Percentiles rank a stretch among this genome's conserved stretches.
Conservation (phyloP, 1,139 yeast species). For the Scheffersomyces segobiensis region DNA sequence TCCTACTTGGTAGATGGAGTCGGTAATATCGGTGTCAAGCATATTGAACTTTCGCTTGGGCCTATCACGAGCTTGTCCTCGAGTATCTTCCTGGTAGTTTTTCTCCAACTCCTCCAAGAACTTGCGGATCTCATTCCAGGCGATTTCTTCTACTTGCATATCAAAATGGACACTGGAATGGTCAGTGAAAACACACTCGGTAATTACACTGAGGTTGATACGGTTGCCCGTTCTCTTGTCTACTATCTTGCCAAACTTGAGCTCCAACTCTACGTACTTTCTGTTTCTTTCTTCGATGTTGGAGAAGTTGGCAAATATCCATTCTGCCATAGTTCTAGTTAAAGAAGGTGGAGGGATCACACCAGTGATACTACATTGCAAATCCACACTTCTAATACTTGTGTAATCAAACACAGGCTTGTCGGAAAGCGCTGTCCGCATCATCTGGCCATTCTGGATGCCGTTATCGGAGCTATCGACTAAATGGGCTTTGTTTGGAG, state of each 20-base stretch:
- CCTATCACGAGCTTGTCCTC: slow-evolving; percentile 20
- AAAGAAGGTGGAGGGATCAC: slow-evolving; percentile 80
- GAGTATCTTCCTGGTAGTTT: slow-evolving; percentile 29
- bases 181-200: slow-evolving; percentile 69
- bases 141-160: slow-evolving; percentile 69
- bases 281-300: slow-evolving; percentile 63
- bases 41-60: slow-evolving; percentile 42
- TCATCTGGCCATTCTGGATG: slow-evolving; percentile 1
- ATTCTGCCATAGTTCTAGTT: slow-evolving; percentile 78
- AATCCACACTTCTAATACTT: slow-evolving; percentile 39
- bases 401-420: slow-evolving; percentile 39
- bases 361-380: slow-evolving; percentile 66
- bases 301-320: slow-evolving; percentile 81
- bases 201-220: slow-evolving; percentile 67
- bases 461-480: not conserved
- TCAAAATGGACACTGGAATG: slow-evolving; percentile 62
- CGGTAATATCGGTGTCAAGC: slow-evolving; percentile 45
- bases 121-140: slow-evolving; percentile 60
- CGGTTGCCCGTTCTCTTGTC: slow-evolving; percentile 67
- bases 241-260: slow-evolving; percentile 77
- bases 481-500: slow-evolving; percentile 34
- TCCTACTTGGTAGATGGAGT: slow-evolving; percentile 37
- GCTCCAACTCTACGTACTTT: slow-evolving; percentile 71
- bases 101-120: slow-evolving; percentile 58
- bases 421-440: slow-evolving; percentile 9